These are phyloP conservation scores for Chenopodium berlandieri DNA, from an alignment of 148 eudicot genomes.

Conservation along the genomic window DNA sequence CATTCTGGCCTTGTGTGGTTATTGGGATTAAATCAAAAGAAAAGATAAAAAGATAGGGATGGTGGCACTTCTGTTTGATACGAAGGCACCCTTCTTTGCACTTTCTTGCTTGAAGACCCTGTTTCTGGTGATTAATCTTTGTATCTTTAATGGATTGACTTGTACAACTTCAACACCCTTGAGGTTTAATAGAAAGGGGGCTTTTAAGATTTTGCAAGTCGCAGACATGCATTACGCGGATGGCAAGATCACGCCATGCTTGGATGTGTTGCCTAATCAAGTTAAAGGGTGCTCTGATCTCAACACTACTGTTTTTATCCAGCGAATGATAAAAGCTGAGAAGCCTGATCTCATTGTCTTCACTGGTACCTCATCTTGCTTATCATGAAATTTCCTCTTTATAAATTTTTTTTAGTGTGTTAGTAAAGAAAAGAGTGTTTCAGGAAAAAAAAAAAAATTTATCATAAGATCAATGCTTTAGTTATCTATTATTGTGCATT, in stretches of 20 bases:
- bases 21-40: background rate
- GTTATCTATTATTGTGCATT: too few species aligned
- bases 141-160: background rate
- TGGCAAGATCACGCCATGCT: slow-evolving; percentile 56
- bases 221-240: slow-evolving; percentile 94
- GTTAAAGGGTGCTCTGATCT: slow-evolving; percentile 65
- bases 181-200: slow-evolving; percentile 58
- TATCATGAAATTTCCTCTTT: background rate
- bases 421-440: too few species aligned
- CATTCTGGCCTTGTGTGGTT: background rate
- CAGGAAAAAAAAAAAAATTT: too few species aligned
- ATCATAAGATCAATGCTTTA: too few species aligned
- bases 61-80: background rate
- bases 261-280: slow-evolving; percentile 64
- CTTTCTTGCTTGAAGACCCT: slow-evolving; percentile 1
- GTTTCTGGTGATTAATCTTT: slow-evolving; percentile 16
- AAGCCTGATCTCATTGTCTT: slow-evolving; percentile 83
- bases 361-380: slow-evolving; percentile 53
- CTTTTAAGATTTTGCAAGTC: slow-evolving; percentile 84
- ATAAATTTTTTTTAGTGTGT: too few species aligned
- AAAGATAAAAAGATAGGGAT: background rate
- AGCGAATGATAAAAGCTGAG: slow-evolving; percentile 66
- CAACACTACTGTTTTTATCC: slow-evolving; percentile 72
- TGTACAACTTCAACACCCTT: slow-evolving; percentile 27
- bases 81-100: background rate